Conservation (phyloP, 805 yeast species). For the Saturnispora galanensis region DNA sequence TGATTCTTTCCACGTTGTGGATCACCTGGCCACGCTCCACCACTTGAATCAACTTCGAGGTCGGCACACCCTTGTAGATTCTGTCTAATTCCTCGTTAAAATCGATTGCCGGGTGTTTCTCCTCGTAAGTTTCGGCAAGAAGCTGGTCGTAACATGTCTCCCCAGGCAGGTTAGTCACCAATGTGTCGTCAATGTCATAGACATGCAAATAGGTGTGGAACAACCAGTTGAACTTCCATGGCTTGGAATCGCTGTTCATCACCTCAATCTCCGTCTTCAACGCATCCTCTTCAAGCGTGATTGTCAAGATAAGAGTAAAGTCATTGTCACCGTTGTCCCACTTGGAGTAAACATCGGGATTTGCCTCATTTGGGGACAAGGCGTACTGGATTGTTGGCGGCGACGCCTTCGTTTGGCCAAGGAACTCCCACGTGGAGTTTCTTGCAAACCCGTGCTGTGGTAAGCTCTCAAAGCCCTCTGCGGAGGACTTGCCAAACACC, state of each 20-base stretch:
- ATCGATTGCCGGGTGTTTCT: conserved; percentile 64
- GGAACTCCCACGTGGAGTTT: conserved; percentile 82
- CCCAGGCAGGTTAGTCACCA: conserved; percentile 72
- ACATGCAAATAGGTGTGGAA: conserved; percentile 84
- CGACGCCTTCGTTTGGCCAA: conserved; percentile 66
- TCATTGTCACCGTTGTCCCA: conserved; percentile 54
- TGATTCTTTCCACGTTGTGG: conserved; percentile 55
- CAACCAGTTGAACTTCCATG: conserved; percentile 84
- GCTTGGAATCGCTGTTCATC: conserved; percentile 51
- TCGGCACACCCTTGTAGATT: conserved; percentile 57
- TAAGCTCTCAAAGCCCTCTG: conserved; percentile 51
- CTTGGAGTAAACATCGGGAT: conserved; percentile 43
- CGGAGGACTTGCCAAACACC: conserved; percentile 65
- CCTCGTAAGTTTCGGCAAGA: conserved; percentile 48
- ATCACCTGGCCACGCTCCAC: conserved; percentile 62
- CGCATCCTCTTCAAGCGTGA: conserved; percentile 47
- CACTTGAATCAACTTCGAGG: conserved; percentile 51
- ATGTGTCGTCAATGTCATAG: conserved; percentile 66
- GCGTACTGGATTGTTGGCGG: conserved; percentile 87
- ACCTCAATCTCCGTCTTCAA: conserved; percentile 68
- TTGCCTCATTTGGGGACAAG: conserved; percentile 75
- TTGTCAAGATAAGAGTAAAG: conserved; percentile 66
- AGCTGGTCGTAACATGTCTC: conserved; percentile 70
- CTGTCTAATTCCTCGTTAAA: conserved; percentile 78
- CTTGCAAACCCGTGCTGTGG: conserved; percentile 98